Percentiles rank a stretch among this genome's conserved stretches.
phyloP scores from a whole-genome alignment of 257 asterid species.

The Fraxinus americana region DNA sequence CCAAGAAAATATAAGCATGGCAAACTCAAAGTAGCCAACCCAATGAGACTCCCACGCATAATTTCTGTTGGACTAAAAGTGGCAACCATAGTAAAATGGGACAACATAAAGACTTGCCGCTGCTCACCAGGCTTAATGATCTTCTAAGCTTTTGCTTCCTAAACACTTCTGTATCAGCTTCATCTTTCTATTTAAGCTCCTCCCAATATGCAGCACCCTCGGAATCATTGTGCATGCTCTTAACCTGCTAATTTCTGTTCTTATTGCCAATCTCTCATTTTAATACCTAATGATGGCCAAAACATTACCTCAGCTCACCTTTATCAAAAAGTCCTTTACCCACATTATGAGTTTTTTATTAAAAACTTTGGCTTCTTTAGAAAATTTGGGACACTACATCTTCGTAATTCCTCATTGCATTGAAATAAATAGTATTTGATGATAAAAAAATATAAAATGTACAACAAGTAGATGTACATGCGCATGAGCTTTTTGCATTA shows the following conservation, averaged over 20 bases:
- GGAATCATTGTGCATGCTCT: not conserved
- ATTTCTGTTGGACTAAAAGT: slow-evolving; percentile 9
- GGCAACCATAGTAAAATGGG: not conserved
- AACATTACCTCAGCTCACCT: not conserved
- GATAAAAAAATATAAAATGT: not conserved
- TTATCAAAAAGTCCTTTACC: not conserved
- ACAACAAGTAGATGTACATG: not conserved
- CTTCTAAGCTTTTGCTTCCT: slow-evolving; percentile 7
- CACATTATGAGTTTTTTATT: not conserved
- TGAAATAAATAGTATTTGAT: not conserved
- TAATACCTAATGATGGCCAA: not conserved
- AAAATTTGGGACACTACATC: not conserved
- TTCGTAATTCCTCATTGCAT: not conserved
- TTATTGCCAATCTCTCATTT: not conserved
- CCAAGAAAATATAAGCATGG: slow-evolving; percentile 15
- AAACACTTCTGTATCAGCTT: slow-evolving; percentile 5
- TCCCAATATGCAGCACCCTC: not conserved
- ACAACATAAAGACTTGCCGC: slow-evolving; percentile 5
- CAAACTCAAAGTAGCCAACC: slow-evolving; percentile 10
- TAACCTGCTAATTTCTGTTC: not conserved
- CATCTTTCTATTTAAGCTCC: slow-evolving; percentile 19
- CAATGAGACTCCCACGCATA: not conserved
- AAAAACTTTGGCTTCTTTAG: not conserved
- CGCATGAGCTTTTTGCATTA: not conserved
- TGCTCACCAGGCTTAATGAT: slow-evolving; percentile 9